Evolutionary conservation across 2,329 filamentous ascomycete species (phyloP).

Genomic region (Grosmannia serpens): DNA sequence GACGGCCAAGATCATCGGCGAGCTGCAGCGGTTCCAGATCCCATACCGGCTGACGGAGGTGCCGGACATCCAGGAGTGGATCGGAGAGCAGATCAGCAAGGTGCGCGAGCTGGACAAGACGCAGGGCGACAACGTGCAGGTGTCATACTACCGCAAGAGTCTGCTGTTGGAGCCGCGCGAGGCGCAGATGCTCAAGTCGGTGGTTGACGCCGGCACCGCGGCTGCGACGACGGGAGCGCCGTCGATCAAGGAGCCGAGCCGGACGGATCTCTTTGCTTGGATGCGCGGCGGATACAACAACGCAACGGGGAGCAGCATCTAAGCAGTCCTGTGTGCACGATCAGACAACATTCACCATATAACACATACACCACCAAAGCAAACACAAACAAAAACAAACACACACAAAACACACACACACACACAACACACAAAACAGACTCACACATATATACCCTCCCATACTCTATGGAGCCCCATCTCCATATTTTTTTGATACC

Average conservation of each 20-base stretch:
- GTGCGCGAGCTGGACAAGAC: constrained; percentile 51
- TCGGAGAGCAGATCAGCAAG: constrained; percentile 67
- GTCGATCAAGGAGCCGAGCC: neutral
- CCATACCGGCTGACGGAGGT: constrained; percentile 76
- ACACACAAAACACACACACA: too few species aligned
- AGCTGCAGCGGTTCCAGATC: constrained; percentile 92
- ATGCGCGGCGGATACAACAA: constrained; percentile 2
- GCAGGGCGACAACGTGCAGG: constrained; percentile 42
- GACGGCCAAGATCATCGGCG: constrained; percentile 89
- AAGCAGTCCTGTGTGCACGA: too few species aligned
- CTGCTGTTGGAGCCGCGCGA: constrained; percentile 71
- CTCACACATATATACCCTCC: too few species aligned
- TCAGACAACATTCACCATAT: too few species aligned
- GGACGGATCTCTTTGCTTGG: constrained; percentile 3
- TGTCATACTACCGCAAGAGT: constrained; percentile 67
- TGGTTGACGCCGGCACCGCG: constrained; percentile 15
- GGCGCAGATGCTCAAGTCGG: constrained; percentile 18
- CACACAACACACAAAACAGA: too few species aligned
- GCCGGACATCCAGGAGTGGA: constrained; percentile 86
- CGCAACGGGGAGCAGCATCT: neutral
- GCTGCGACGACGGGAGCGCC: neutral
- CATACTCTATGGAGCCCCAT: too few species aligned
- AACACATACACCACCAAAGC: too few species aligned
- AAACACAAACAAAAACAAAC: too few species aligned
- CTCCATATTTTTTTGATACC: neutral